These are phyloP conservation scores for Hyparrhenia diplandra DNA, from an alignment of 176 grass and related monocot species.

Conservation along the genomic window DNA sequence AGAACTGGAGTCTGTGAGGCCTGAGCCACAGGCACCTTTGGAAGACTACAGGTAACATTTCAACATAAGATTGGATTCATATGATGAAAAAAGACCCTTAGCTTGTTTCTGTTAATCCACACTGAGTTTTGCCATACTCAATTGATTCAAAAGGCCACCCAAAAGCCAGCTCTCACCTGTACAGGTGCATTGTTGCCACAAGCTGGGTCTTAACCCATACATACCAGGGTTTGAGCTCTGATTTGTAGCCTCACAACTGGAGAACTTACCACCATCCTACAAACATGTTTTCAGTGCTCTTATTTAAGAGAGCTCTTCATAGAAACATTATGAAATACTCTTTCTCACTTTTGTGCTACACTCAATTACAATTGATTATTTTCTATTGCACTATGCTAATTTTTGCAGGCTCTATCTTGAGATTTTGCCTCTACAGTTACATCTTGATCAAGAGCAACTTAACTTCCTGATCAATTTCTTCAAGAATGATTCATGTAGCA, in stretches of 20 bases:
- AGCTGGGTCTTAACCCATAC: neutral
- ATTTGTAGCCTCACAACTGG: neutral
- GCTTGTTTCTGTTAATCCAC: neutral
- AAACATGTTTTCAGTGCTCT: neutral
- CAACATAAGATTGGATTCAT: neutral
- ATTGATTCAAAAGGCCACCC: conserved; percentile 6
- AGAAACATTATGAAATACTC: neutral
- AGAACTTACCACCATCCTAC: neutral
- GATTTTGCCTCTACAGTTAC: conserved; percentile 81
- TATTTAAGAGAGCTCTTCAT: neutral
- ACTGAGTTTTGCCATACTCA: neutral
- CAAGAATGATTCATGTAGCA: conserved; percentile 45
- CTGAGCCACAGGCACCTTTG: conserved; percentile 73
- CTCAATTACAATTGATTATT: neutral
- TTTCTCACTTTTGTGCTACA: neutral
- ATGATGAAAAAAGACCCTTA: neutral
- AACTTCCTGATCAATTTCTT: conserved; percentile 90
- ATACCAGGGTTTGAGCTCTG: neutral
- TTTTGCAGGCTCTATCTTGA: conserved; percentile 73
- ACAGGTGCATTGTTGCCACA: neutral
- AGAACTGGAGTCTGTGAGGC: conserved; percentile 81
- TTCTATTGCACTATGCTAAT: conserved; percentile 26
- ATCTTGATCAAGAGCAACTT: conserved; percentile 96
- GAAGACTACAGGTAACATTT: conserved; percentile 87
- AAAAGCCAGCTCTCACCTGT: neutral